phyloP scores from a whole-genome alignment of 768 basidiomycete genomes.

The Tremella fuciformis region DNA sequence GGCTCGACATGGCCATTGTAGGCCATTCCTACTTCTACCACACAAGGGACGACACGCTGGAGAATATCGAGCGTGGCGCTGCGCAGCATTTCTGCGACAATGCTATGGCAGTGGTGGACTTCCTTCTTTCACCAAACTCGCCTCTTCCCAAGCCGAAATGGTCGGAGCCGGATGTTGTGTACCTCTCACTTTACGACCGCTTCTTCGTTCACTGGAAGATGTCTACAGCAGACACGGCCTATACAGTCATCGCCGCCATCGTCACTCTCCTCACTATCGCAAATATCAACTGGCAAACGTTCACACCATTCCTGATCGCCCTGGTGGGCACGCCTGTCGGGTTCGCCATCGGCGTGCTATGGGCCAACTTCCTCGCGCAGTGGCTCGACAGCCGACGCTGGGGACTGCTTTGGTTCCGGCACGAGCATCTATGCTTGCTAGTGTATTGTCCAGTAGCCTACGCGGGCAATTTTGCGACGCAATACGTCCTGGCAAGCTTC shows the following conservation, averaged over 20 bases:
- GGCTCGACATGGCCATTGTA: constrained; percentile 60
- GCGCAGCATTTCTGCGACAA: constrained; percentile 91
- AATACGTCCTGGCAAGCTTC: constrained; percentile 52
- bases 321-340: constrained; percentile 57
- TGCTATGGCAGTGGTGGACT: constrained; percentile 69
- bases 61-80: constrained; percentile 79
- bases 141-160: constrained; percentile 47
- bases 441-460: constrained; percentile 75
- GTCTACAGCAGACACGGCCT: constrained; percentile 65
- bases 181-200: constrained; percentile 66
- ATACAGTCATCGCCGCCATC: constrained; percentile 54
- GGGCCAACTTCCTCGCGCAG: constrained; percentile 69
- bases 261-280: constrained; percentile 56
- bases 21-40: constrained; percentile 78
- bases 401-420: constrained; percentile 77
- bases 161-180: constrained; percentile 63
- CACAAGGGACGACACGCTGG: constrained; percentile 74
- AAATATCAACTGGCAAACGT: constrained; percentile 28
- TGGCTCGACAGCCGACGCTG: constrained; percentile 66
- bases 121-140: constrained; percentile 66
- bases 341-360: constrained; percentile 60
- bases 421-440: constrained; percentile 62
- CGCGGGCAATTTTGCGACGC: constrained; percentile 64
- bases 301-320: constrained; percentile 53
- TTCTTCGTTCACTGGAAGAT: constrained; percentile 71